A percentile compares a stretch with the other conserved stretches of the same genome.
These are phyloP conservation scores for Aspergillus vadensis DNA, from an alignment of 2,329 filamentous ascomycete genomes.

Conservation along the genomic window DNA sequence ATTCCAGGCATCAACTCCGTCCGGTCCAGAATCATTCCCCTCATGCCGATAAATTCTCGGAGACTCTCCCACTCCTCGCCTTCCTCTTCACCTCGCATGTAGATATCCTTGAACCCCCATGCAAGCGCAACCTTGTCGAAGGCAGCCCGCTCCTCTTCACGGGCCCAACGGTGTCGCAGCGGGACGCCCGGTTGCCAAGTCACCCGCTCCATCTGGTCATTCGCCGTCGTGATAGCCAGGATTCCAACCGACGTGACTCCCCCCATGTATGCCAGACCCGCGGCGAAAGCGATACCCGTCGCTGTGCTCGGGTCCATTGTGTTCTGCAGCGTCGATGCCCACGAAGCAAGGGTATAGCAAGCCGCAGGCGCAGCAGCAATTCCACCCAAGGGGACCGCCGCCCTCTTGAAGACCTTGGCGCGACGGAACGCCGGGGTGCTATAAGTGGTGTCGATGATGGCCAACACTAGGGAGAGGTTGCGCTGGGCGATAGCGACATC, in stretches of 20 bases:
- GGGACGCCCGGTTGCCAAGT: constrained; percentile 85
- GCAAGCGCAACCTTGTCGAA: constrained; percentile 82
- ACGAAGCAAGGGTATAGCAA: constrained; percentile 68
- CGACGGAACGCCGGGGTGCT: constrained; percentile 47
- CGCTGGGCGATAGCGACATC: constrained; percentile 76
- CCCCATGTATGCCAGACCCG: constrained; percentile 78
- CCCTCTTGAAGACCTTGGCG: constrained; percentile 47
- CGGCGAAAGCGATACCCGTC: constrained; percentile 76
- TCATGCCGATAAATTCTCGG: constrained; percentile 77
- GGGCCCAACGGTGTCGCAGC: constrained; percentile 77
- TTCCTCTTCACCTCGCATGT: constrained; percentile 83
- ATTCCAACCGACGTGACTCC: constrained; percentile 81
- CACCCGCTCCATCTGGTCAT: constrained; percentile 93
- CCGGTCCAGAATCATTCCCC: constrained; percentile 87
- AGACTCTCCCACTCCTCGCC: constrained; percentile 87
- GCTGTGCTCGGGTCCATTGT: constrained; percentile 76
- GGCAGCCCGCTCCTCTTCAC: constrained; percentile 86
- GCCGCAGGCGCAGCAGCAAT: constrained; percentile 36
- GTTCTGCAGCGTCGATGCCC: constrained; percentile 66
- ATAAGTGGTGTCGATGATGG: constrained; percentile 68
- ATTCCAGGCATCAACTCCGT: constrained; percentile 92
- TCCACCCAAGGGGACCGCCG: constrained; percentile 45
- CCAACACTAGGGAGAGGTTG: constrained; percentile 75
- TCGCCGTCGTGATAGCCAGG: constrained; percentile 80
- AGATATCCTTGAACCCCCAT: constrained; percentile 86